phyloP scores from a whole-genome alignment of 2,329 filamentous ascomycete genomes.

The Paramyrothecium sp. region DNA sequence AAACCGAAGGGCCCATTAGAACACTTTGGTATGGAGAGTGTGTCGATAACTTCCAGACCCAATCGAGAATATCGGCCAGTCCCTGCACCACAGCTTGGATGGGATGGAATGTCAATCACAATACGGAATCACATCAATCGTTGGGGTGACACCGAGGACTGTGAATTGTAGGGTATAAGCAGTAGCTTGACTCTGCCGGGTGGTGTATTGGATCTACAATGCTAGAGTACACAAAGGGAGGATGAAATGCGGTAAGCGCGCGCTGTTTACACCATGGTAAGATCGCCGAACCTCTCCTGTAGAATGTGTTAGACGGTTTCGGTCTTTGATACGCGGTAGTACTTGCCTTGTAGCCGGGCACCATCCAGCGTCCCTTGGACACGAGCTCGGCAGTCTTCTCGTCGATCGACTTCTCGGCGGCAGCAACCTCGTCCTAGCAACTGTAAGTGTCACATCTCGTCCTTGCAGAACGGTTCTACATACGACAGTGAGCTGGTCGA shows the following conservation, averaged over 20 bases:
- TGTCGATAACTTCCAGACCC: no score
- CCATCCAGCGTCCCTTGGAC: constrained; percentile 96
- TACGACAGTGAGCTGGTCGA: constrained; percentile 97
- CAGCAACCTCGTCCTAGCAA: constrained; percentile 83
- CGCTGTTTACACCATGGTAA: constrained; percentile 80
- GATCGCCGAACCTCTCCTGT: constrained; percentile 98
- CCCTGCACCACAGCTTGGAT: no score
- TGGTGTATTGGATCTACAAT: constrained; percentile 62
- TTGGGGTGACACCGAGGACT: no score
- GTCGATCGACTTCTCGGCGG: constrained; percentile 94
- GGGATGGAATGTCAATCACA: no score
- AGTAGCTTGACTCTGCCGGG: constrained; percentile 27
- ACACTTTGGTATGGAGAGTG: no score
- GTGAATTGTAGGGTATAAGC: constrained; percentile 22
- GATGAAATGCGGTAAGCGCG: constrained; percentile 31
- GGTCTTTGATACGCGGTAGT: not conserved
- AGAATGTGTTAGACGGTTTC: constrained; percentile 41
- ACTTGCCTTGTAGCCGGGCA: constrained; percentile 96
- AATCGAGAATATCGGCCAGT: no score
- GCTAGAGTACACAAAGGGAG: constrained; percentile 66
- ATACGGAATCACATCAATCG: no score
- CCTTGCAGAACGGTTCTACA: constrained; percentile 39
- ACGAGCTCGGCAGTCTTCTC: constrained; percentile 94
- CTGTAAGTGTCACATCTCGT: constrained; percentile 20
- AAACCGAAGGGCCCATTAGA: no score